A percentile compares a stretch with the other conserved stretches of the same genome.
These are phyloP conservation scores for Tieghemiomyces parasiticus DNA, from an alignment of 192 early-diverging fungal genomes.

Conservation along the genomic window DNA sequence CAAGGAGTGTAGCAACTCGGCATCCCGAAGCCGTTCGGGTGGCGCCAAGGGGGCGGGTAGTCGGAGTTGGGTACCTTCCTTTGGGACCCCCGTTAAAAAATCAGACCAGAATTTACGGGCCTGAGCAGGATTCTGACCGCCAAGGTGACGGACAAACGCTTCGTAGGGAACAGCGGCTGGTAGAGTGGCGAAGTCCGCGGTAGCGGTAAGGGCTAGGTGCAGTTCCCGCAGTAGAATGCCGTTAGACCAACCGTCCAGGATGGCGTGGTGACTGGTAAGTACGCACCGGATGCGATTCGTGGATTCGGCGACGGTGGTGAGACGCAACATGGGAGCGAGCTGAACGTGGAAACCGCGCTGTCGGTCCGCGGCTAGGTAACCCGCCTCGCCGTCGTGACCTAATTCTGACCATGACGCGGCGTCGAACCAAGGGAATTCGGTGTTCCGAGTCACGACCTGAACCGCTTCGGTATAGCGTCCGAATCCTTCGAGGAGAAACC, in stretches of 20 bases:
- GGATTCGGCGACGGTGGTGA: not conserved
- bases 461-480: not conserved
- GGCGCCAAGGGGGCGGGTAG: not conserved
- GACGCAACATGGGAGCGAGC: not conserved
- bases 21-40: not conserved
- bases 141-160: not conserved
- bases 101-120: not conserved
- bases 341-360: not conserved
- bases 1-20: not conserved
- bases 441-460: not conserved
- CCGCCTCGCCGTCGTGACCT: not conserved
- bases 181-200: not conserved
- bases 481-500: not conserved
- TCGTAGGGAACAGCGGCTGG: not conserved
- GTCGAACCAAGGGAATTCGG: not conserved
- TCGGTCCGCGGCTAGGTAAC: not conserved
- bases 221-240: not conserved
- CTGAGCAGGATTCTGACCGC: not conserved
- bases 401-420: not conserved
- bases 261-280: not conserved
- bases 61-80: not conserved
- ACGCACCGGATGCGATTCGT: not conserved
- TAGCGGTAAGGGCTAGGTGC: not conserved
- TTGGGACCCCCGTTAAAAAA: not conserved
- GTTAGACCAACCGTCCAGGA: slow-evolving; percentile 2